Evolutionary conservation across 2,329 filamentous ascomycete genomes (phyloP), one percentile per base, ranked within the genome.

Genomic region (Hypomyces perniciosus): DNA sequence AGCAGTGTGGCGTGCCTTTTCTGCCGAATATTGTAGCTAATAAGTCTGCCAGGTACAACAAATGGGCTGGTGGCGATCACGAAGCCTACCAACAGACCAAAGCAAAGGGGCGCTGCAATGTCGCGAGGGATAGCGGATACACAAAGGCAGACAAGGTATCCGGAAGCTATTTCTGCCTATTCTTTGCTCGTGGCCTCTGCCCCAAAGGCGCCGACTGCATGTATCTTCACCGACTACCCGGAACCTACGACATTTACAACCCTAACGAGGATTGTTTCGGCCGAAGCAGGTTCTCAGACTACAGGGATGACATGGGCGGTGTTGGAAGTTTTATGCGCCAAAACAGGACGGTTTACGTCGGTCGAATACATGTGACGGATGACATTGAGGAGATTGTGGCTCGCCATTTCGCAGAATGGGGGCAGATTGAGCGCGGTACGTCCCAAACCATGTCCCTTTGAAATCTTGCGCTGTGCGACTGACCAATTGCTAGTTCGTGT

Each of bases 331-430:
- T 99, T 64, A 86, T 91, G 82, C 80, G 93, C 26, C 88, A 95
- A 64, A 99, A 99, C 65, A 79, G 93, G 31, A 99, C 93, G 1
- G 76, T 99, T 5, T 99, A 99, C 62, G 82, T 96, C 1, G 93
- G 93, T 5, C 78, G 91, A 44, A 96, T 99, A 67, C 90, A 96
- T 67, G 92, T 96, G 34, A 92, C 86, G 9, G 93, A 97, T 67
- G 92, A 97, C 64, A 96, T 97, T 55, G 92, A 99, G 66, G 93
- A 99, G 70, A 82, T 97, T 34, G 92, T 97, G 5, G 85, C 92
- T 30, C 79, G 95, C 10, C 93, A 99, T 70, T 96, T 97, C 65
- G 86, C 90, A 27, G 93, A 99, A 78, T 99, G 91, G 91, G 93
- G 93, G 0, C 87, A 91, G 62, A 76, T 99, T 45, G 92, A 97